phyloP scores from a whole-genome alignment of 2,329 filamentous ascomycete genomes.

The Sarocladium kiliense region DNA sequence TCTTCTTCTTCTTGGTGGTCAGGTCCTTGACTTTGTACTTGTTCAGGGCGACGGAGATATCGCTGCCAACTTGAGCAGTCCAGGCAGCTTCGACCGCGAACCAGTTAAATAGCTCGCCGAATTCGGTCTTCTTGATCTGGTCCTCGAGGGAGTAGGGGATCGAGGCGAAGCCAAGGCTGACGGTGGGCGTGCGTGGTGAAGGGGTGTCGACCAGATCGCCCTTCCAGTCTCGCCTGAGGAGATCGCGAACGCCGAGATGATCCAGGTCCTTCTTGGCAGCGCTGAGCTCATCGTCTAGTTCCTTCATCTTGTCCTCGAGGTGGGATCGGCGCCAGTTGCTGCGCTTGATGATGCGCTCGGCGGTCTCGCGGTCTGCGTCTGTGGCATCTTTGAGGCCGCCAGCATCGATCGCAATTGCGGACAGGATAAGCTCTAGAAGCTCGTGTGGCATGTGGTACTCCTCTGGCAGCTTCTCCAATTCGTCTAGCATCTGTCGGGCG shows the following conservation, averaged over 20 bases:
- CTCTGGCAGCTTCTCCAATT: slow-evolving; percentile 33
- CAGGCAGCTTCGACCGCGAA: slow-evolving; percentile 42
- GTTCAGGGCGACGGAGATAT: slow-evolving; percentile 38
- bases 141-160: slow-evolving; percentile 40
- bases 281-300: slow-evolving; percentile 32
- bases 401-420: slow-evolving; percentile 41
- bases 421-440: slow-evolving; percentile 40
- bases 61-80: slow-evolving; percentile 37
- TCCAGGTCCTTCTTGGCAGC: slow-evolving; percentile 37
- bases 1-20: slow-evolving; percentile 31
- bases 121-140: slow-evolving; percentile 39
- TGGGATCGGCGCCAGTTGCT: slow-evolving; percentile 34
- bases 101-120: slow-evolving; percentile 41
- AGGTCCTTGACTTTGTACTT: slow-evolving; percentile 36
- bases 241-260: slow-evolving; percentile 33
- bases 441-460: slow-evolving; percentile 44
- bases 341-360: slow-evolving; percentile 32
- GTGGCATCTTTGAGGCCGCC: slow-evolving; percentile 33
- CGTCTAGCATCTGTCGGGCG: slow-evolving; percentile 39
- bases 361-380: slow-evolving; percentile 30
- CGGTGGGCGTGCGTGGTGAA: slow-evolving; percentile 37
- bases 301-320: slow-evolving; percentile 34
- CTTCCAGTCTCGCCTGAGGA: slow-evolving; percentile 42
- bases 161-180: slow-evolving; percentile 39
- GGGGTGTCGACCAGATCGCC: slow-evolving; percentile 40